Conservation (phyloP, 2,329 filamentous ascomycete species). For the Aspergillus versicolor region DNA sequence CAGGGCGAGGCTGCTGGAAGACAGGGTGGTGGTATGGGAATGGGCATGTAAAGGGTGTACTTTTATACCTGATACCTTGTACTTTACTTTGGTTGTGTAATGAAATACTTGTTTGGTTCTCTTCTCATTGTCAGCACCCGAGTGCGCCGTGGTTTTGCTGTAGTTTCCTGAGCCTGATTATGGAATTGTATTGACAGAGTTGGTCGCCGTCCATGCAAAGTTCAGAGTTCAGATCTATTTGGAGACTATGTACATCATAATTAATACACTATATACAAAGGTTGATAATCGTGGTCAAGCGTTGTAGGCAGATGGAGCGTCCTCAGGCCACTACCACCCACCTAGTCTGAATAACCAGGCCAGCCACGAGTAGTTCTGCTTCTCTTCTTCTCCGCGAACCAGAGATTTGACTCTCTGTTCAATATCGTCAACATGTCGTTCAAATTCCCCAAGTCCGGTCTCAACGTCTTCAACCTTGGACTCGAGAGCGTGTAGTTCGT, state of each 20-base stretch:
- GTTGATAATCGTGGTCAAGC: neutral
- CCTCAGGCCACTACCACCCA: slow-evolving; percentile 19
- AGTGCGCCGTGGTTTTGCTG: neutral
- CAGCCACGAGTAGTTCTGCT: slow-evolving; percentile 62
- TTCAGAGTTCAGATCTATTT: slow-evolving; percentile 10
- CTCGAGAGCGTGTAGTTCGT: slow-evolving; percentile 79
- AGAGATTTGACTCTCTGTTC: slow-evolving; percentile 65
- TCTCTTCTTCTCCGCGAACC: slow-evolving; percentile 61
- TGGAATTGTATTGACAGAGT: neutral
- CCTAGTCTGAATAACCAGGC: slow-evolving; percentile 50
- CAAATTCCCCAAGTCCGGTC: slow-evolving; percentile 75
- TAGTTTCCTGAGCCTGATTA: neutral
- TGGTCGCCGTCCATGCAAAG: slow-evolving; percentile 5
- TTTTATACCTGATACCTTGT: neutral
- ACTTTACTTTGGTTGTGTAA: slow-evolving; percentile 13
- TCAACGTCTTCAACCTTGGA: slow-evolving; percentile 85
- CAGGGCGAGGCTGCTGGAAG: slow-evolving; percentile 76
- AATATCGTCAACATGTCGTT: slow-evolving; percentile 71
- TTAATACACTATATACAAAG: slow-evolving; percentile 18
- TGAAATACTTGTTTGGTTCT: slow-evolving; percentile 7
- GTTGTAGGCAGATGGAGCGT: neutral
- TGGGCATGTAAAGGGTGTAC: slow-evolving; percentile 44
- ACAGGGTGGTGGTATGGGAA: slow-evolving; percentile 56
- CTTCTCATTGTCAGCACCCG: neutral
- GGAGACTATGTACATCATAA: slow-evolving; percentile 22